These are phyloP conservation scores for Tolypocladium tropicale DNA, from an alignment of 2,329 filamentous ascomycete species.

Conservation along the genomic window DNA sequence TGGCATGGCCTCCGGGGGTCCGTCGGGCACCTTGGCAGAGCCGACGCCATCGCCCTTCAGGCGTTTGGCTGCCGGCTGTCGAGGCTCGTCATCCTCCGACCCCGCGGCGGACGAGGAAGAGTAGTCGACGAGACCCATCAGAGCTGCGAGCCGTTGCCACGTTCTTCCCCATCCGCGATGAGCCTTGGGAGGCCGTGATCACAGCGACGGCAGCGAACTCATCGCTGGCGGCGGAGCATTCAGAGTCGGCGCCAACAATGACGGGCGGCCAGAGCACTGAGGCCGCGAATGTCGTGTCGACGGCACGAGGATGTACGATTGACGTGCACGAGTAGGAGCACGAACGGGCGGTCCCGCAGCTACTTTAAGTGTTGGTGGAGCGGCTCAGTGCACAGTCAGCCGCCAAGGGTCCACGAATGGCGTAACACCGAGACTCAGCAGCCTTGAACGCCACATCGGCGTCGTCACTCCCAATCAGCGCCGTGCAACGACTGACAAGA, in stretches of 20 bases:
- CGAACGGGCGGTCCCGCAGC: no score
- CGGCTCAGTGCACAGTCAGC: background rate
- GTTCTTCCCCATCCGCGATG: background rate
- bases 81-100: slow-evolving; percentile 11
- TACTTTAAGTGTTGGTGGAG: no score
- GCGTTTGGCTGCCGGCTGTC: slow-evolving; percentile 12
- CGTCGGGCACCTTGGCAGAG: background rate
- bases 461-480: no score
- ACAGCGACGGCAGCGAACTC: background rate
- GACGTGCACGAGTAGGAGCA: no score
- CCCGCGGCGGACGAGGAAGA: slow-evolving; percentile 32
- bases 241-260: background rate
- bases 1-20: slow-evolving; percentile 35
- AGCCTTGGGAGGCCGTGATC: background rate
- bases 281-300: background rate
- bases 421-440: background rate
- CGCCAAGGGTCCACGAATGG: background rate
- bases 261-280: background rate
- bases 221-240: background rate
- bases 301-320: background rate
- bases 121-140: slow-evolving; percentile 58
- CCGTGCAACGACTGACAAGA: background rate
- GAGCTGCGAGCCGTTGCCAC: background rate
- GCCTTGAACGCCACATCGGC: background rate
- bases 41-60: background rate